Evolutionary conservation across 768 basidiomycete genomes (phyloP).

Genomic region (Termitomyces titanicus): DNA sequence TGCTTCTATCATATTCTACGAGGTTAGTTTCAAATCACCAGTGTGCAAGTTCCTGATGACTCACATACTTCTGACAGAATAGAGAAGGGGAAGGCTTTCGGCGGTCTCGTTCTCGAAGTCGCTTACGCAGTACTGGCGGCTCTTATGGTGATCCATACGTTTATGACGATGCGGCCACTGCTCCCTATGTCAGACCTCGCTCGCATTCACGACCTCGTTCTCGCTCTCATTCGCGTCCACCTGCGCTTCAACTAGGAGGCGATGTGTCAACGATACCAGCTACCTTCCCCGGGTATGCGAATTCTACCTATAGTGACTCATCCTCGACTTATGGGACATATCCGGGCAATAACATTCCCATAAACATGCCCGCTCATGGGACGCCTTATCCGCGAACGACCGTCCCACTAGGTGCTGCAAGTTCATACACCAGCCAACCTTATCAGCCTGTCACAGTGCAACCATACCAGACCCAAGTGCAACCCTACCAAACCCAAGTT

Average conservation of each 20-base stretch:
- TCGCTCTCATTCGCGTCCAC: conserved; percentile 33
- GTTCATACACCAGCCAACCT: conserved; percentile 20
- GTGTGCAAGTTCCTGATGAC: neutral
- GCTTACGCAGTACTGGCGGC: conserved; percentile 11
- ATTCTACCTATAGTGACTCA: conserved; percentile 6
- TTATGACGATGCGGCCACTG: conserved; percentile 30
- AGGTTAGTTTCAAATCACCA: conserved; percentile 29
- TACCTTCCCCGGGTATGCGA: conserved; percentile 9
- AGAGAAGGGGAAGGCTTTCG: conserved; percentile 24
- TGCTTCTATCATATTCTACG: conserved; percentile 55
- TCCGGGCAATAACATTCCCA: conserved; percentile 17
- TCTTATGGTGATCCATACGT: conserved; percentile 36
- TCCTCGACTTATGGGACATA: conserved; percentile 21
- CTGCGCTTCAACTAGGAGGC: conserved; percentile 18
- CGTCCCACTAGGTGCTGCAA: conserved; percentile 19
- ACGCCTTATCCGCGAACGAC: conserved; percentile 20
- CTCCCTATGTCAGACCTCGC: conserved; percentile 17
- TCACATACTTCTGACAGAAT: conserved; percentile 20
- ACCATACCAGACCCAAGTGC: neutral
- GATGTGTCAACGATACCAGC: conserved; percentile 5
- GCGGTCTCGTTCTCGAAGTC: conserved; percentile 30
- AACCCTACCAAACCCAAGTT: neutral
- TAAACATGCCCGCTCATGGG: conserved; percentile 19
- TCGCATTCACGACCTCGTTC: conserved; percentile 33
- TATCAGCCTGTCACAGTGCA: neutral